Conservation (phyloP, 495 filamentous ascomycete genomes). For the Aspergillus hancockii region DNA sequence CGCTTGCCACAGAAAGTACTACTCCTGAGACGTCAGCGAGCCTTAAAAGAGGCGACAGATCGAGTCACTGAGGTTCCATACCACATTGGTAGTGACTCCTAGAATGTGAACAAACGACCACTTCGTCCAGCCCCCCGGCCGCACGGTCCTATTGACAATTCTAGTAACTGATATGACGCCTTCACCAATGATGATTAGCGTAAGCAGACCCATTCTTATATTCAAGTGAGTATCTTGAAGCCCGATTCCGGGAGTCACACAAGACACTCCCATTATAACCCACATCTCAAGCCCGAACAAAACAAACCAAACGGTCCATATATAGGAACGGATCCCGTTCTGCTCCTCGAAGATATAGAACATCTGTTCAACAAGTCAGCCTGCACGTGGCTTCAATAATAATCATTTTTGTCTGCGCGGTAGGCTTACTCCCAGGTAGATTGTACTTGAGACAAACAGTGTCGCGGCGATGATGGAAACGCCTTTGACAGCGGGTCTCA, state of each 20-base stretch:
- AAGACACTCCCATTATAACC: constrained; percentile 55
- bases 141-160: constrained; percentile 57
- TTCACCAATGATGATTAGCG: constrained; percentile 70
- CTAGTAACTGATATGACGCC: constrained; percentile 57
- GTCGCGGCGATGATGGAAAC: constrained; percentile 42
- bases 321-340: constrained; percentile 28
- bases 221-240: constrained; percentile 68
- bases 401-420: not conserved
- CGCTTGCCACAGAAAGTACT: constrained; percentile 70
- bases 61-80: constrained; percentile 37
- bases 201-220: constrained; percentile 65
- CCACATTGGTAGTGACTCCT: constrained; percentile 46
- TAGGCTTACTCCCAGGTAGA: constrained; percentile 53
- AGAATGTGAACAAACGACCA: constrained; percentile 54
- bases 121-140: constrained; percentile 50
- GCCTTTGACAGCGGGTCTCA: constrained; percentile 30
- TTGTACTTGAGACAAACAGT: constrained; percentile 41
- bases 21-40: constrained; percentile 25
- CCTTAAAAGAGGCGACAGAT: constrained; percentile 23
- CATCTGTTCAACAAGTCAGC: constrained; percentile 26
- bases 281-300: constrained; percentile 56
- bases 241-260: constrained; percentile 53
- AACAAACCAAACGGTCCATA: constrained; percentile 62
- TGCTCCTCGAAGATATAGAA: constrained; percentile 39
- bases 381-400: constrained; percentile 6